Percentiles rank a stretch among this genome's conserved stretches.
phyloP scores from a whole-genome alignment of 2,329 filamentous ascomycete species.

The Aspergillus sp. region DNA sequence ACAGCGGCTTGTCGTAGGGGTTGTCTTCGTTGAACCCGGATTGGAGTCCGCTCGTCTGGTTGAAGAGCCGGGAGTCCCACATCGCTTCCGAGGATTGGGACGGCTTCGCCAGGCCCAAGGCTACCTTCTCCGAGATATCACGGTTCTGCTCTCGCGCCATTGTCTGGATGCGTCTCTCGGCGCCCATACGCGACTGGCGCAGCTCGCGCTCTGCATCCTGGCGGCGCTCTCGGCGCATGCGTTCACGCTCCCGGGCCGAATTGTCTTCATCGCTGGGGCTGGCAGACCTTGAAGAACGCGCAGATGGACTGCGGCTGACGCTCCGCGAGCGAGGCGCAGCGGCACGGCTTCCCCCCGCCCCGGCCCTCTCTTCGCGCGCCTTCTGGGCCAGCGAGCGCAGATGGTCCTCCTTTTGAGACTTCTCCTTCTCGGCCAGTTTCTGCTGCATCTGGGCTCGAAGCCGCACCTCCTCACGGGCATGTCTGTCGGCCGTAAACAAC shows the following conservation, averaged over 20 bases:
- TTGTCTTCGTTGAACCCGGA: conserved; percentile 96
- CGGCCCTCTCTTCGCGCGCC: conserved; percentile 69
- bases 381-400: conserved; percentile 81
- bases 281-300: conserved; percentile 36
- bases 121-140: conserved; percentile 95
- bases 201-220: conserved; percentile 82
- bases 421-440: conserved; percentile 90
- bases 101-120: conserved; percentile 86
- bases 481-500: conserved; percentile 84
- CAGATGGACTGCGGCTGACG: conserved; percentile 33
- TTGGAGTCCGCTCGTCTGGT: conserved; percentile 84
- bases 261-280: conserved; percentile 55
- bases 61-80: conserved; percentile 95
- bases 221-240: conserved; percentile 64
- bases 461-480: conserved; percentile 90
- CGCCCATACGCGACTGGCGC: conserved; percentile 89
- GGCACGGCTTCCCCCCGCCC: conserved; percentile 33
- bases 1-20: conserved; percentile 91
- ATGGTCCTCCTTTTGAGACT: conserved; percentile 85
- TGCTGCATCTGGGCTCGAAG: conserved; percentile 93
- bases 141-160: conserved; percentile 92
- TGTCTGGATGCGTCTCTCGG: conserved; percentile 81
- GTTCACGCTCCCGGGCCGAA: conserved; percentile 65
- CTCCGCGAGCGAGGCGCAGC: conserved; percentile 38
- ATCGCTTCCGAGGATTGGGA: conserved; percentile 86